Evolutionary conservation across 495 filamentous ascomycete genomes (phyloP), one percentile per base, ranked within the genome.

Genomic region (Penicillium subrubescens): DNA sequence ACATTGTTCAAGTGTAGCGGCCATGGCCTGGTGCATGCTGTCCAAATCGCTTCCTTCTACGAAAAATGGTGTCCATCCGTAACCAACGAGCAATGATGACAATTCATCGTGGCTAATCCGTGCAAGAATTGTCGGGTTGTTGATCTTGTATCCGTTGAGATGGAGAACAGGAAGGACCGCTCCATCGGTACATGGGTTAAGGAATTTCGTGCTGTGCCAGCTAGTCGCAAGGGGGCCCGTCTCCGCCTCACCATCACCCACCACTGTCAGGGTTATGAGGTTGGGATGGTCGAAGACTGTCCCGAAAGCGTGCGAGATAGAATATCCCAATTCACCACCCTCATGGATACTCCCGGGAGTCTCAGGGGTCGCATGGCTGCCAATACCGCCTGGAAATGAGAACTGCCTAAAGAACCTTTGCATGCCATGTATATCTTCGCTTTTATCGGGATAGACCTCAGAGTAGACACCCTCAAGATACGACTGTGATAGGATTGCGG

Each of bases 81-180:
- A 93, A 39, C 90, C 90, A 19, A 77, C 53, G 67, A 90, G 86
- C 43, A 92, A 78, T 11, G 82, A 72, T 58, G 84, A 78, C 17
- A 92, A 78, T 70, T 91, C 89, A 59, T 86, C 83, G 71, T 91
- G 87, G 52, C 81, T 83, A 69, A 92, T 88, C 55, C 89, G 87
- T 6, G 88, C 87, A 5, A 91, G 83, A 1, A 92, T 68, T 2
- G 89, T 91, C 0, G 89, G 89, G 75, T 91, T 92, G 78, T 91
- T 90, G 78, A 91, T 92, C 80, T 91, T 91, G 81, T 91, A 91
- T 33, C 89, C 89, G 67, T 92, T 91, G 2, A 92, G 80, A 72
- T 92, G 88, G 14, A 92, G 83, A 17, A 92, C 84, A 0, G 89
- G 89, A 4, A 92, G 83, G 6, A 92, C 89, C 11, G 89, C 88